These are phyloP conservation scores for Nevesoporus exiguus DNA, from an alignment of 768 basidiomycete genomes.

Conservation along the genomic window DNA sequence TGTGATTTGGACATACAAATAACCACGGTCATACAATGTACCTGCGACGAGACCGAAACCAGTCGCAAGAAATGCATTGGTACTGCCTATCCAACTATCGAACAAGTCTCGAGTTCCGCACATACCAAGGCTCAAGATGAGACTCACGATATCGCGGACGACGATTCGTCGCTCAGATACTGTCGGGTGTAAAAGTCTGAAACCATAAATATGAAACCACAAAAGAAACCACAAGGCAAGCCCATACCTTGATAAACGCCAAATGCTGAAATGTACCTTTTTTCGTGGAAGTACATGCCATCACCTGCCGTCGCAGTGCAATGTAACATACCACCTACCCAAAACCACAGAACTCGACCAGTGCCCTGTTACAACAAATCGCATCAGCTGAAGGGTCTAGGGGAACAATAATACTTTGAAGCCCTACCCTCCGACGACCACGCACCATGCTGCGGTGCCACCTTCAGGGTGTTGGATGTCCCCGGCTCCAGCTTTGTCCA, in stretches of 20 bases:
- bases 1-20: conserved; percentile 34
- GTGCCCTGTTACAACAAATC: conserved; percentile 16
- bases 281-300: not conserved
- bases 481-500: not conserved
- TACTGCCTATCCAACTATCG: conserved; percentile 44
- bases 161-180: conserved; percentile 33
- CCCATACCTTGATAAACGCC: conserved; percentile 40
- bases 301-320: not conserved
- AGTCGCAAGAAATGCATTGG: conserved; percentile 41
- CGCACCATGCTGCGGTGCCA: conserved; percentile 25
- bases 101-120: not conserved
- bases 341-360: conserved; percentile 33
- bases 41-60: conserved; percentile 41
- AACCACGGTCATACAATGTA: conserved; percentile 47
- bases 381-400: not conserved
- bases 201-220: not conserved
- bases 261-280: conserved; percentile 34
- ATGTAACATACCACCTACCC: conserved; percentile 20
- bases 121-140: not conserved
- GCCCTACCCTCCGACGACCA: conserved; percentile 22
- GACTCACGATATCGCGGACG: conserved; percentile 38
- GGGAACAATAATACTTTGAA: not conserved
- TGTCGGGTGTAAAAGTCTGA: conserved; percentile 39
- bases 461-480: conserved; percentile 27
- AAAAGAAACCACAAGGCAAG: not conserved